Evolutionary conservation across 371 early-diverging fungal genomes (phyloP).

Genomic region (Mortierella sp.): DNA sequence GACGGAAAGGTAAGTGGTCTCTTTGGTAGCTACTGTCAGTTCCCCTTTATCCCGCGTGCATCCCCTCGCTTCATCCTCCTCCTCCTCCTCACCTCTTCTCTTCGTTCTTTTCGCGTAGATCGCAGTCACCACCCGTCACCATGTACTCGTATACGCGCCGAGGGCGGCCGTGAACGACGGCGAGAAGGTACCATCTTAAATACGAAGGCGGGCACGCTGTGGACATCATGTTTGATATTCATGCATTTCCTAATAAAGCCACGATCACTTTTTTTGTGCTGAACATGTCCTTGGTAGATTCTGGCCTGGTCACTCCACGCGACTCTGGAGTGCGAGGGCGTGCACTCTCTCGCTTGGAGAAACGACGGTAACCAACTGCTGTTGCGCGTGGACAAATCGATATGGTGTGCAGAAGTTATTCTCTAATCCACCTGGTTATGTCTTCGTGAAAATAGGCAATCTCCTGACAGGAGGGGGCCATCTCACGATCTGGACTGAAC

Average conservation of each 20-base stretch:
- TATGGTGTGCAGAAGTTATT: background rate
- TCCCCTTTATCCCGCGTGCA: background rate
- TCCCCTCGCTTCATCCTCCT: too few species aligned
- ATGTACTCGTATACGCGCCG: slow-evolving; percentile 50
- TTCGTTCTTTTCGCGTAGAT: slow-evolving; percentile 23
- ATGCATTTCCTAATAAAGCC: background rate
- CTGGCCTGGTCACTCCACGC: slow-evolving; percentile 28
- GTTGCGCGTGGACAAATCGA: background rate
- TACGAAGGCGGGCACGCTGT: background rate
- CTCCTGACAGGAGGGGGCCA: slow-evolving; percentile 26
- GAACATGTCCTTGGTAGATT: slow-evolving; percentile 30
- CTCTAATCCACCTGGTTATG: background rate
- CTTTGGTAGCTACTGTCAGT: background rate
- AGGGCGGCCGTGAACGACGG: slow-evolving; percentile 11
- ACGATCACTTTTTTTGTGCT: background rate
- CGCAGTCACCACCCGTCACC: slow-evolving; percentile 52
- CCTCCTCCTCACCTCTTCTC: background rate
- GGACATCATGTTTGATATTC: too few species aligned
- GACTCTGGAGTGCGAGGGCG: slow-evolving; percentile 31
- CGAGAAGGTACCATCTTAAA: slow-evolving; percentile 28
- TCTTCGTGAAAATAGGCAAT: slow-evolving; percentile 4
- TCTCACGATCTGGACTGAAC: slow-evolving; percentile 21
- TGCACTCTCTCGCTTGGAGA: slow-evolving; percentile 48
- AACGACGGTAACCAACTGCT: slow-evolving; percentile 30
- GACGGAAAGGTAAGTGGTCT: slow-evolving; percentile 37